A percentile compares a stretch with the other conserved stretches of the same genome.
phyloP scores from a whole-genome alignment of 106 monocot genomes.

The Allium fistulosum region DNA sequence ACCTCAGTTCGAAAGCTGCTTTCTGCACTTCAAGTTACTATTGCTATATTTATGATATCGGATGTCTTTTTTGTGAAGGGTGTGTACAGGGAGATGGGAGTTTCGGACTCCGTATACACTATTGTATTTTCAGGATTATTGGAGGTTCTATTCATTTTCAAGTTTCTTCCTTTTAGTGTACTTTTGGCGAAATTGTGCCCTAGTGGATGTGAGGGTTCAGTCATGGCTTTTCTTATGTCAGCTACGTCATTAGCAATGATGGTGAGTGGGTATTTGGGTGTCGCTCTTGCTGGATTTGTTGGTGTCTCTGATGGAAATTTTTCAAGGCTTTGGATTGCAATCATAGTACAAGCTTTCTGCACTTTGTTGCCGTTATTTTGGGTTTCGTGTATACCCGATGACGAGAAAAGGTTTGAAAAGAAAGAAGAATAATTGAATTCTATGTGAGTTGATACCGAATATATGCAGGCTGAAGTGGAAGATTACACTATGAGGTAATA shows the following conservation, averaged over 20 bases:
- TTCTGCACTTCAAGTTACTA: constrained; percentile 28
- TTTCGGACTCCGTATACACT: constrained; percentile 47
- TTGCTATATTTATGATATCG: constrained; percentile 48
- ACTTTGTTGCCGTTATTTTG: constrained; percentile 41
- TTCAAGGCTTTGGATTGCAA: constrained; percentile 28
- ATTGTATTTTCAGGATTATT: constrained; percentile 60
- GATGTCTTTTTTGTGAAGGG: constrained; percentile 64
- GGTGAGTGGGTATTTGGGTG: constrained; percentile 73
- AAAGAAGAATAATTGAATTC: constrained; percentile 21
- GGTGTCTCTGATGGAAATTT: constrained; percentile 42
- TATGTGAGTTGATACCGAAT: too few relatives aligned
- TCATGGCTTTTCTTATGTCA: constrained; percentile 83
- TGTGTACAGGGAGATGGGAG: constrained; percentile 31
- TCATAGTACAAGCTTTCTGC: constrained; percentile 44
- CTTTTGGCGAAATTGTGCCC: constrained; percentile 64
- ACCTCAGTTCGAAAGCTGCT: constrained; percentile 39
- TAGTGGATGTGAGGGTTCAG: constrained; percentile 64
- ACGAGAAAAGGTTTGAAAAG: constrained; percentile 14
- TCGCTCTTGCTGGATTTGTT: constrained; percentile 32
- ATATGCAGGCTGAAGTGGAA: too few relatives aligned
- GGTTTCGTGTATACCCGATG: constrained; percentile 42
- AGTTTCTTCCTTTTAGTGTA: constrained; percentile 60
- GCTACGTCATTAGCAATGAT: constrained; percentile 43
- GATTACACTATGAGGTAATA: too few relatives aligned
- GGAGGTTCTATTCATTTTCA: constrained; percentile 52